Evolutionary conservation across 2,329 filamentous ascomycete species (phyloP).

Genomic region (Lachnellula subtilissima): DNA sequence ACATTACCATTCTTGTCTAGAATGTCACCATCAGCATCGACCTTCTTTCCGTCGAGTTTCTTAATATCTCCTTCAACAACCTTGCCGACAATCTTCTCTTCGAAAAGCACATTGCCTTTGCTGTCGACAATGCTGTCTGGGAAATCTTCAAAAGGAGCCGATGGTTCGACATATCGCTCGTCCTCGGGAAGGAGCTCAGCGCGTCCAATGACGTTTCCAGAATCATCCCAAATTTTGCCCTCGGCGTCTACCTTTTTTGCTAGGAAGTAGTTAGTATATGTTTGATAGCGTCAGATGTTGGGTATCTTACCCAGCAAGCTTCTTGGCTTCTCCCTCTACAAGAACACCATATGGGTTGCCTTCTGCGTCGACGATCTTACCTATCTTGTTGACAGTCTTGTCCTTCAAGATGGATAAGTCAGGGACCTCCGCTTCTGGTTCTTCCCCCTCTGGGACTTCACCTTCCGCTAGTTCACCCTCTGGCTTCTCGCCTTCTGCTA

Average conservation of each 20-base stretch:
- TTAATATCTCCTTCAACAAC: constrained; percentile 60
- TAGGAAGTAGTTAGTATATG: neutral
- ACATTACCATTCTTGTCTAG: constrained; percentile 67
- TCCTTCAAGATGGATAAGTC: constrained; percentile 41
- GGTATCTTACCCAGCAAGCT: constrained; percentile 43
- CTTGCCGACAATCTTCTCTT: constrained; percentile 51
- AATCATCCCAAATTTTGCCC: constrained; percentile 68
- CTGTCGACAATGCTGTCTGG: constrained; percentile 48
- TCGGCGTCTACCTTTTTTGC: constrained; percentile 61
- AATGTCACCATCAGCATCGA: constrained; percentile 80
- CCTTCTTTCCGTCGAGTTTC: constrained; percentile 59
- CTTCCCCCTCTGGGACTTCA: constrained; percentile 16
- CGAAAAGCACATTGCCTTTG: constrained; percentile 47
- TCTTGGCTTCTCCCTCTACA: constrained; percentile 58
- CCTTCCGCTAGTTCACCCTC: neutral
- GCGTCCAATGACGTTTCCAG: constrained; percentile 61
- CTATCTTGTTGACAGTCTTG: constrained; percentile 51
- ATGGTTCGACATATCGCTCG: constrained; percentile 44
- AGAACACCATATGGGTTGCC: constrained; percentile 56
- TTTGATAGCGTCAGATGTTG: neutral
- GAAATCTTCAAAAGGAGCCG: constrained; percentile 54
- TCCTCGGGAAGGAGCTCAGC: constrained; percentile 58
- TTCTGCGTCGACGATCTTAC: constrained; percentile 48
- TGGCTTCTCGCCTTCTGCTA: constrained; percentile 22
- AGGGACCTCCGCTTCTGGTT: constrained; percentile 15